Evolutionary conservation across 129 eudicot species (phyloP).

Genomic region (Pseudognaphalium luteoalbum): DNA sequence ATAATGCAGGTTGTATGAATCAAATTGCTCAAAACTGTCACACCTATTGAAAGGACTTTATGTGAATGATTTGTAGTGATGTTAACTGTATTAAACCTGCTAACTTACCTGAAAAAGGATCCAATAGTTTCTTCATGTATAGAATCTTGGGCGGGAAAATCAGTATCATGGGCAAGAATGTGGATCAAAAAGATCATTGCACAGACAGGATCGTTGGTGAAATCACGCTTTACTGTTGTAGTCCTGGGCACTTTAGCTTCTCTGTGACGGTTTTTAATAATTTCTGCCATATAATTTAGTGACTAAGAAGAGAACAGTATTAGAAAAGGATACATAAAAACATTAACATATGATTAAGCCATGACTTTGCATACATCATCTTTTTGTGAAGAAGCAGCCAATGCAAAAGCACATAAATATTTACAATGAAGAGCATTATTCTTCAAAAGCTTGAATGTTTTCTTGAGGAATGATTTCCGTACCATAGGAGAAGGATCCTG

Average conservation of each 20-base stretch:
- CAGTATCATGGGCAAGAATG: conserved; percentile 79
- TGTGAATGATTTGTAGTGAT: neutral
- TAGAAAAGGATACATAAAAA: conserved; percentile 11
- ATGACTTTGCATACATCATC: conserved; percentile 42
- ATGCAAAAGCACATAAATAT: conserved; percentile 79
- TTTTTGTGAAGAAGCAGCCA: conserved; percentile 65
- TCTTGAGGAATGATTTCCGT: conserved; percentile 55
- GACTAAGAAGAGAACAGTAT: conserved; percentile 42
- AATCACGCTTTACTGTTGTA: conserved; percentile 35
- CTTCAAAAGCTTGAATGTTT: conserved; percentile 65
- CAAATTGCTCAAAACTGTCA: neutral
- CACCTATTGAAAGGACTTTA: neutral
- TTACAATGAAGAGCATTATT: conserved; percentile 53
- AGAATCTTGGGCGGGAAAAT: conserved; percentile 55
- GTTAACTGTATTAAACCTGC: conserved; percentile 11
- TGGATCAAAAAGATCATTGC: conserved; percentile 71
- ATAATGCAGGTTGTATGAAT: neutral
- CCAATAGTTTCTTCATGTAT: conserved; percentile 44
- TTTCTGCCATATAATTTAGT: conserved; percentile 64
- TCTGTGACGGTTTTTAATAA: conserved; percentile 46
- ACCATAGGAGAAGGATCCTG: conserved; percentile 68
- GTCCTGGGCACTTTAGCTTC: conserved; percentile 34
- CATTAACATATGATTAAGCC: conserved; percentile 24
- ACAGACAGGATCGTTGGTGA: conserved; percentile 60
- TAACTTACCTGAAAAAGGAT: conserved; percentile 60